Evolutionary conservation across 352 stramenopile species (phyloP).

Genomic region (Phytophthora pinifolia): DNA sequence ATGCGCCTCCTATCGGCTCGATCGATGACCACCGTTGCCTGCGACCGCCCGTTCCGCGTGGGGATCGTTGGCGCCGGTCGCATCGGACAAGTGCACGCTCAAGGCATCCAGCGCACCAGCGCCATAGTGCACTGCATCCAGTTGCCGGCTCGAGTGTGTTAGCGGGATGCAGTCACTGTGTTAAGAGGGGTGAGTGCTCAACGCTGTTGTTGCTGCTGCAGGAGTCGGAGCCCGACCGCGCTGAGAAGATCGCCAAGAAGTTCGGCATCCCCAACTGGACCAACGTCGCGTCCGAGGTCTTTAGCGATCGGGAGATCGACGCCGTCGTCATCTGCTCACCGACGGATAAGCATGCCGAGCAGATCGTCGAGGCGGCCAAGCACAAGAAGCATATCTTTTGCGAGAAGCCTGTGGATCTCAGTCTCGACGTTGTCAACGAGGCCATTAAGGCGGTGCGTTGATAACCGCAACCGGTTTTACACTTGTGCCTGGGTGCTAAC

Average conservation of each 20-base stretch:
- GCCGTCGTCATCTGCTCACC: constrained; percentile 97
- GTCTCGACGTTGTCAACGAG: constrained; percentile 59
- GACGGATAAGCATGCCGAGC: constrained; percentile 91
- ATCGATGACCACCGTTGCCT: constrained; percentile 17
- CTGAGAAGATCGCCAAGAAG: constrained; percentile 19
- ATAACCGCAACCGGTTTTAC: too few relatives aligned
- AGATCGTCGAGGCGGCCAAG: constrained; percentile 93
- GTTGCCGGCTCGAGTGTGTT: constrained; percentile 23
- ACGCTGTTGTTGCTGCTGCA: too few relatives aligned
- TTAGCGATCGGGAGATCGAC: constrained; percentile 91
- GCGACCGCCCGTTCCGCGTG: constrained; percentile 42
- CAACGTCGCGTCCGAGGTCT: constrained; percentile 85
- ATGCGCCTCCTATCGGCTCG: constrained; percentile 12
- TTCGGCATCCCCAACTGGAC: constrained; percentile 65
- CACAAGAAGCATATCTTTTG: constrained; percentile 95
- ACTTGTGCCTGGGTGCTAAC: too few relatives aligned
- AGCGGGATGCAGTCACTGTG: too few relatives aligned
- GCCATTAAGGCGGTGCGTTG: constrained; percentile 37
- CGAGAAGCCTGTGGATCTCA: constrained; percentile 94
- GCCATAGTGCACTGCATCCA: constrained; percentile 51
- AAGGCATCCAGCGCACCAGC: constrained; percentile 47
- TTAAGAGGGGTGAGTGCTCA: too few relatives aligned
- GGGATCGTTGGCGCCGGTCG: constrained; percentile 71
- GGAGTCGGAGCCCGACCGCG: too few relatives aligned
- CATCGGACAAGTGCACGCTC: constrained; percentile 64